Evolutionary conservation across 1,139 yeast genomes (phyloP), one percentile per base, ranked within the genome.

Genomic region (Kodamaea anthophila): DNA sequence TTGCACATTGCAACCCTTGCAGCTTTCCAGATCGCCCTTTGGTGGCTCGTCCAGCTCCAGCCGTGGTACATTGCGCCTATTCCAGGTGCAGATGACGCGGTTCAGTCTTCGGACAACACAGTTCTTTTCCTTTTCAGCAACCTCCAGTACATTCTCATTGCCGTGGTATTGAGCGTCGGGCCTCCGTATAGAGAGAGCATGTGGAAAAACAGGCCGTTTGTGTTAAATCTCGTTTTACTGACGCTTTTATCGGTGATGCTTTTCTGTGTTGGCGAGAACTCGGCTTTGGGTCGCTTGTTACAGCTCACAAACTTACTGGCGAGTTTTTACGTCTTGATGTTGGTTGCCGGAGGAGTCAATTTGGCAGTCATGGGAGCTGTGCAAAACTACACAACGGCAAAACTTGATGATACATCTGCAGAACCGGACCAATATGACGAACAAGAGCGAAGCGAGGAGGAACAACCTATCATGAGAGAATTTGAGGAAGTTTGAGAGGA

Each of bases 111-210:
- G 0, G 98, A 93, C 52, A 91, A 93, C 48, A 85, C 97, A 0
- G 76, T 82, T 0, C 60, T 91, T 35, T 91, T 91, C 55, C 70
- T 79, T 31, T 77, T 74, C 43, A 74, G 95, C 3, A 85, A 87
- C 47, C 82, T 84, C 60, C 98, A 91, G 60, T 93, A 91, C 53
- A 82, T 93, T 31, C 60, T 86, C 35, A 72, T 80, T 34, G 96
- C 97, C 0, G 61, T 86, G 19, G 75, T 87, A 13, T 62, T 91
- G 37, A 83, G 94, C 18, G 84, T 77, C 16, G 98, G 99, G 0
- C 93, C 94, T 9, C 99, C 99, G n/a, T 93, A 86, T 53, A 70
- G 98, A 36, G 81, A 84, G 47, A 79, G 93, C 1, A 72, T 83
- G 46, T 53, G 60, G 21, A 66, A 74, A 40, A 91, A 91, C 51